Base-by-base conservation (phyloP, 768 basidiomycete genomes). In the Podaxis sp. region DNA sequence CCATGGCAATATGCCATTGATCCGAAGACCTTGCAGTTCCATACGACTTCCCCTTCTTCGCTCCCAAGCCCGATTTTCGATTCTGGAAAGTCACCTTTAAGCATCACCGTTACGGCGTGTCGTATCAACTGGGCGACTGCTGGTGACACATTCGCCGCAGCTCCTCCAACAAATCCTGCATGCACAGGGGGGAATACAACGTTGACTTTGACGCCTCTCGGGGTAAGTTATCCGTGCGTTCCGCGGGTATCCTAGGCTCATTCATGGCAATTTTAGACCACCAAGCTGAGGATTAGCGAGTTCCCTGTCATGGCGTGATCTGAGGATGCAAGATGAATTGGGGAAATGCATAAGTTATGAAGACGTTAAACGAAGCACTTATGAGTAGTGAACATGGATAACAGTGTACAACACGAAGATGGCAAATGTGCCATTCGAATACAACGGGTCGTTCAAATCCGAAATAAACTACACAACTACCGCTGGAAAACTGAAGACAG, bases 1-100 rank as follows among this genome's bases (percentile, higher is more conserved):
- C 65, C 73, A 8, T 85, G 84, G 84, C 79, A 83, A 66, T 84
- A 80, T 66, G 84, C 84, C 15, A 84, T 85, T 63, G 83, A 86
- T 68, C 81, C 81, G 0, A 66, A 74, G 2, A 78, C 78, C 3
- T 65, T 80, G 30, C 72, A 72, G 53, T 82, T 82, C 70, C 67
- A 68, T 57, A 73, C 74, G 46, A 70, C 68, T 13, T 72, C 74
- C 3, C 74, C 76, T 2, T 53, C 73, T 22, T 74, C 74, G 17
- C 72, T 82, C 22, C 80, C 82, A 4, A 79, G 80, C 13, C 82
- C 81, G 0, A 70, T 82, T 12, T 85, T 80, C 67, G 82, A 84
- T 68, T 74, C 80, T 7, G 81, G 82, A 8, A 73, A 77, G 60
- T 80, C 82, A 10, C 79, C 82, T 20, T 68, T 83, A 54, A 77